Evolutionary conservation across 192 early-diverging fungal species (phyloP), one percentile per base, ranked within the genome.

Genomic region (Linnemannia schmuckeri): DNA sequence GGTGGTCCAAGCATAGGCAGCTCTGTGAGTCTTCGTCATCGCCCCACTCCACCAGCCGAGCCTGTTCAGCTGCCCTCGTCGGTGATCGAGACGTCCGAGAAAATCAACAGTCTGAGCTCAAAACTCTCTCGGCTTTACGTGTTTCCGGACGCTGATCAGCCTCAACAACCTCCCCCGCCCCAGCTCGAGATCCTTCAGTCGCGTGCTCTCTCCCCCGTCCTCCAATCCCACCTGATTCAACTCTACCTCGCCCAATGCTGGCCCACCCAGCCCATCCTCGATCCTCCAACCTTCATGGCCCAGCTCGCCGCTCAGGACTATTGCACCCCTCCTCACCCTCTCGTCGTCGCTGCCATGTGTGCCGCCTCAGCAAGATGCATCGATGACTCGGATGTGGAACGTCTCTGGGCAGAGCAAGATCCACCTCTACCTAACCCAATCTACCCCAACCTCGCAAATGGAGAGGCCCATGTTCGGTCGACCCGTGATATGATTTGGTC

Each of bases 401-500:
- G 79, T 1, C 72, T 87, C 24, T 87, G 85, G 85, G 78, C 79
- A 5, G 85, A 87, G 54, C 85, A 87, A 33, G 85, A 87, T 33
- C 80, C 76, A 18, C 85, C 85, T 3, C 30, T 87, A 24, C 85
- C 85, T 12, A 81, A 81, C 15, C 85, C 85, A 1, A 75, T 87
- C 20, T 78, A 87, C 49, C 80, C 85, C 20, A 81, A 70, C 54
- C 81, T 75, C 75, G 85, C 85, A 17, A 87, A 87, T 18, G 85
- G 85, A 46, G 85, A 87, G 46, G 30, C 85, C 22, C 72, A 77
- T 49, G 85, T 87, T 5, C 85, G 85, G 18, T 74, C 79, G 7
- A 78, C 85, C 30, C 70, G 85, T 18, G 85, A 81, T 42, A 87
- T 87, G 76, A 87, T 87, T n/a, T 87, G 85, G 79, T 87, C 85